phyloP scores from a whole-genome alignment of 768 basidiomycete species.

The Boletus rex-veris region DNA sequence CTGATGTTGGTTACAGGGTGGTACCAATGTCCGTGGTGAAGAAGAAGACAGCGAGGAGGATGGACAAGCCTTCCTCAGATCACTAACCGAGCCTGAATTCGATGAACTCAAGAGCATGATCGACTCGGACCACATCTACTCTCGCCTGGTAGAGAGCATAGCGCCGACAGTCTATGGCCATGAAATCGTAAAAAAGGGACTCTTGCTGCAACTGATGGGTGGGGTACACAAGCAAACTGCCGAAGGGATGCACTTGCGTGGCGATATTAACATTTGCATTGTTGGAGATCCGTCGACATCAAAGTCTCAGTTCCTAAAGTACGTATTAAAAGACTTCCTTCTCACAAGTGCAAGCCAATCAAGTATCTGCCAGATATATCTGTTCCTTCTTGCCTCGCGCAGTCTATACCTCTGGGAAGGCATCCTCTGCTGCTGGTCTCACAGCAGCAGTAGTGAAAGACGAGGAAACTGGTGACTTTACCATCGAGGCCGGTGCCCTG shows the following conservation, averaged over 20 bases:
- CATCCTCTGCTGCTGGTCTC: slow-evolving; percentile 96
- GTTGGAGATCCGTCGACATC: slow-evolving; percentile 96
- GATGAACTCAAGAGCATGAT: slow-evolving; percentile 96
- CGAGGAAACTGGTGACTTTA: slow-evolving; percentile 98
- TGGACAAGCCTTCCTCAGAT: slow-evolving; percentile 80
- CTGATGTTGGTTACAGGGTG: slow-evolving; percentile 45
- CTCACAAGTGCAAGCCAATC: neutral
- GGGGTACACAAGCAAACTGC: slow-evolving; percentile 96
- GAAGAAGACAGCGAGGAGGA: slow-evolving; percentile 75
- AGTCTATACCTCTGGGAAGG: slow-evolving; percentile 99
- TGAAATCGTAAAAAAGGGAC: slow-evolving; percentile 98
- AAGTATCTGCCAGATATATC: slow-evolving; percentile 64
- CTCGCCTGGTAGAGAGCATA: slow-evolving; percentile 88
- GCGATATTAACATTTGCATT: slow-evolving; percentile 97
- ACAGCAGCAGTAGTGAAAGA: slow-evolving; percentile 98
- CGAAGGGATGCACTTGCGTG: slow-evolving; percentile 97
- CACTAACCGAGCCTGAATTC: slow-evolving; percentile 90
- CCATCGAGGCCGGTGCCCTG: slow-evolving; percentile 97
- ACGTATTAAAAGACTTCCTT: slow-evolving; percentile 25
- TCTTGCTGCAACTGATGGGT: slow-evolving; percentile 94
- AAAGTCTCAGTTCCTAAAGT: slow-evolving; percentile 99
- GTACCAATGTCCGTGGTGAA: slow-evolving; percentile 88
- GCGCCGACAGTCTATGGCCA: slow-evolving; percentile 99
- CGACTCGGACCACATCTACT: slow-evolving; percentile 91
- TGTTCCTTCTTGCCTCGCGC: slow-evolving; percentile 97